Evolutionary conservation across 495 filamentous ascomycete genomes (phyloP), one percentile per base, ranked within the genome.

Genomic region (Podospora bellae-mahoneyi): DNA sequence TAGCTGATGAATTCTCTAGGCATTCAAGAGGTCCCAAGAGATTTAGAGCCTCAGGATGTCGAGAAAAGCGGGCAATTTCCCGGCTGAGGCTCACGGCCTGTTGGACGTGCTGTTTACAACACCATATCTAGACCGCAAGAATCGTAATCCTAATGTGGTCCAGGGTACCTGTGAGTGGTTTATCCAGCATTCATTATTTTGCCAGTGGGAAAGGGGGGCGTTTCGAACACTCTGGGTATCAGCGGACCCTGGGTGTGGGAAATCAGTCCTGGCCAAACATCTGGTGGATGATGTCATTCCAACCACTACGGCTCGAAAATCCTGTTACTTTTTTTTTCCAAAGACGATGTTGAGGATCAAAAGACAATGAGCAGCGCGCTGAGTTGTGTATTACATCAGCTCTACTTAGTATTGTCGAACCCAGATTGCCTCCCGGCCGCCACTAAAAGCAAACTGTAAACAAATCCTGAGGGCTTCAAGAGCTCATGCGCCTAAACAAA

Each of bases 281-380:
- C 69, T 88, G 1, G 65, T 84, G 3, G 80, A 88, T 60, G 32
- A 75, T 7, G 68, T 75, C 2, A 62, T 79, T 4, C 68, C 56
- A n/a, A 71, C 28, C 10, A 75, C 69, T 0, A 53, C 64, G 30
- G 54, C 60, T 3, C 62, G 69, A 54, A 77, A 75, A 0, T 75
- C 68, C 5, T 85, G 83, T 64, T 86, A 84, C 70, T 88, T 87
- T 75, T 87, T 88, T 71, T 87, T 89, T 20, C 75, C 75, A 87
- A 87, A 64, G 84, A 86, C 48, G 81, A 82, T 66, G 78, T 78
- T 54, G 71, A 74, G 10, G 78, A 84, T 20, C 82, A 85, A 62
- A 84, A 72, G 59, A 82, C 62, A 6, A 62, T 74, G 5, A 63
- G 67, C 15, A 77, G 66, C 30, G 84, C 84, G 6, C 67, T 87